Base-by-base conservation (phyloP, 148 eudicot species). In the Chenopodium berlandieri region DNA sequence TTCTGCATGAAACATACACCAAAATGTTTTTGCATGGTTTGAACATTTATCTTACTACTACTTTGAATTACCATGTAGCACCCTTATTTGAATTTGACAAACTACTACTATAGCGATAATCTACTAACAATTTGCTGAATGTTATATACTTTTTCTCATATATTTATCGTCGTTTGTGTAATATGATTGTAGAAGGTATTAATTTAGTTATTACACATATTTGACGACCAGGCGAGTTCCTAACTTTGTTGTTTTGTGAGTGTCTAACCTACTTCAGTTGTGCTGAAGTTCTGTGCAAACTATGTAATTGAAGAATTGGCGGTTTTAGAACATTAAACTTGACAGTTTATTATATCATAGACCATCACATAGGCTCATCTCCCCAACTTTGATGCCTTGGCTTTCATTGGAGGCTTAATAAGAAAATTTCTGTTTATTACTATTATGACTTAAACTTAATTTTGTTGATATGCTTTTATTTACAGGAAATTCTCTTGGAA, bases 401-500 rank as follows among this genome's bases (percentile, higher is more conserved):
- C 47, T 63, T 77, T n/a, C 19, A 20, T 37, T 63, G 46, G 46
- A 44, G 27, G 25, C 1, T 62, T 22, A 16, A 75, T 62, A 9
- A 27, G 30, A 2, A 58, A 9, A 10, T 58, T 30, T 23, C 46
- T 76, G 17, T 16, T 60, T 4, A 62, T 14, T 4, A 3, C 8
- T 11, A 62, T 4, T 77, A 30, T 63, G 34, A 65, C 5, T 30
- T n/a, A 4, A 40, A n/a, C 2, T 4, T 30, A 17, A 32, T 27
- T 25, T 23, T 71, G 32, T 40, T 14, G 13, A 32, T 30, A 66
- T 34, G 11, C 22, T 63, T 65, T 68, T 80, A 72, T 70, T 84
- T 79, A 71, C 85, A 95, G 98, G 91, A 80, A 34, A 88, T 96
- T 37, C 88, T 96, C 47, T 58, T 84, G 77, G 98, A 96, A 73